Evolutionary conservation across 2,329 filamentous ascomycete species (phyloP), one percentile per base, ranked within the genome.

Genomic region (Nigrospora osmanthi): DNA sequence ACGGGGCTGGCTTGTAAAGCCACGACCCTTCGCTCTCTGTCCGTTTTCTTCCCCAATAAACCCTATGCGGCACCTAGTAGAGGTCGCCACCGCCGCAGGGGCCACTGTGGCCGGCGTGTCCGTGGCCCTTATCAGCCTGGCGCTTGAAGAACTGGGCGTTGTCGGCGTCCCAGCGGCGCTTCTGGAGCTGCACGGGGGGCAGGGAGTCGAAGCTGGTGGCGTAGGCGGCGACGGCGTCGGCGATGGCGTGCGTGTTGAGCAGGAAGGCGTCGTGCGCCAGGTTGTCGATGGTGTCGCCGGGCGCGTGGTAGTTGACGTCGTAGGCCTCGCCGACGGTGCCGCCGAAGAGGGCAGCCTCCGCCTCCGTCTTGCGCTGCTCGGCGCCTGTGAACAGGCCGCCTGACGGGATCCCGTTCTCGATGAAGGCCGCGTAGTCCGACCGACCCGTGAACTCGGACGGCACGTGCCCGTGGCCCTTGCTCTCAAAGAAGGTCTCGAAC

Each of bases 331-430:
- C 76, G 13, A 72, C 73, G 42, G 67, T 61, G 14, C 78, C 78
- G 14, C 78, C 78, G 54, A 79, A 82, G 58, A 73, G 56, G n/a
- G 62, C 63, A 1, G 63, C 71, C 49, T 81, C 71, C 17, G 72
- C 69, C 11, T 64, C 63, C 0, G 76, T 80, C 68, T 80, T 81
- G 55, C 76, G 57, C 9, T 66, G 73, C 54, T 81, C 78, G 3
- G 78, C 78, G 28, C 78, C 78, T 17, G 76, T 80, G 48, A 76
- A 76, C 45, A 81, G 67, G 16, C 78, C 78, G 37, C 78, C 78
- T 6, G 71, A 68, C 4, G 78, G 73, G 45, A 81, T 78, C 14
- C 73, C 73, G 43, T 69, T 67, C 42, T 71, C 68, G 44, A 80
- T 71, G 64, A 82, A 81, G 3, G 71, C 73, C 35, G 70, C 73